Base-by-base conservation (phyloP, 768 basidiomycete species). In the Kwoniella sp. region DNA sequence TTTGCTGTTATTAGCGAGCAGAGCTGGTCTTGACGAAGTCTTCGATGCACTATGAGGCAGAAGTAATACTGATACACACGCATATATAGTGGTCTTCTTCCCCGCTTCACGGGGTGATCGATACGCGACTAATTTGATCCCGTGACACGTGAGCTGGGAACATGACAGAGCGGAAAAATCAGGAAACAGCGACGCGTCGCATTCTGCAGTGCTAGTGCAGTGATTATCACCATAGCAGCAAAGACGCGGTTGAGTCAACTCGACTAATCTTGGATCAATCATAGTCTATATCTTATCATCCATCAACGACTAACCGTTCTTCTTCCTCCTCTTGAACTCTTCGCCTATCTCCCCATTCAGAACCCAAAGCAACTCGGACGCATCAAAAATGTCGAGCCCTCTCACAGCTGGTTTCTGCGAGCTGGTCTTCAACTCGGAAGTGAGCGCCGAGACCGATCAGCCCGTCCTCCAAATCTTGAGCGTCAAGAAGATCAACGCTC, bases 401-500 rank as follows among this genome's bases (percentile, higher is more conserved):
- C 70, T 81, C 34, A 71, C 77, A 7, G 65, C 73, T 17, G 72
- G 67, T 26, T 79, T 79, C 61, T 72, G 73, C 52, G 57, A 69
- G 26, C 65, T 64, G 12, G 72, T 77, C 20, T 76, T 63, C 63
- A 63, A 62, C 31, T 55, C 60, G 41, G 70, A 61, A 11, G 73
- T 72, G 2, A 53, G 71, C 17, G 71, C 75, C 1, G 76, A 77
- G 29, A 62, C 58, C 13, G 60, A 71, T 47, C 26, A 79, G 5
- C 86, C 86, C 1, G 85, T 86, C 20, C 82, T 96, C 0, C 94
- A 97, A 74, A 82, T 94, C 51, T 86, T 97, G 54, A 90, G 88
- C 45, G 86, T 93, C 68, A 95, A 92, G 82, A 88, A 88, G 76
- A 89, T 96, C 45, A 73, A 73, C 48, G 82, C 79, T 54, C 71